A percentile compares a stretch with the other conserved stretches of the same genome.
Evolutionary conservation across 2,329 filamentous ascomycete genomes (phyloP).

Genomic region (Venturia oleaginea): DNA sequence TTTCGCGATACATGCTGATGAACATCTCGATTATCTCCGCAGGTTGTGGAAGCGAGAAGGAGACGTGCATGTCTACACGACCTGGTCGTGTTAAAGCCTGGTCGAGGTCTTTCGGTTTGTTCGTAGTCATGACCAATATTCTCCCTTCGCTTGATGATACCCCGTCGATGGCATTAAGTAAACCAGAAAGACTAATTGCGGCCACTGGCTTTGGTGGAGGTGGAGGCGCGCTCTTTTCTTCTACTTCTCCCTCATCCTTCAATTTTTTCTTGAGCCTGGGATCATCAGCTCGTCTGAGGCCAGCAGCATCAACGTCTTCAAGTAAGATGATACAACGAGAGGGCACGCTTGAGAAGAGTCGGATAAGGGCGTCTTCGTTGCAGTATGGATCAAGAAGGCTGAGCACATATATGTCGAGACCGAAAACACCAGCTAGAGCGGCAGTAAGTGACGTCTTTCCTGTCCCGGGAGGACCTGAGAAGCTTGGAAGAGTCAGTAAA

Average conservation of each 20-base stretch:
- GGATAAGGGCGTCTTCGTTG: conserved; percentile 52
- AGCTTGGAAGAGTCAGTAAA: conserved; percentile 10
- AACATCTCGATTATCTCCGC: conserved; percentile 6
- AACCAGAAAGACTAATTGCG: conserved; percentile 17
- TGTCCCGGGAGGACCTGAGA: conserved; percentile 74
- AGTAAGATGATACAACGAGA: conserved; percentile 38
- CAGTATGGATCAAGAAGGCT: conserved; percentile 53
- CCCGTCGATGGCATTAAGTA: conserved; percentile 22
- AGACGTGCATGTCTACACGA: conserved; percentile 18
- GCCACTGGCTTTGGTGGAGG: background rate
- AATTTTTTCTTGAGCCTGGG: background rate
- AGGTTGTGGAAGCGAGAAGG: conserved; percentile 9
- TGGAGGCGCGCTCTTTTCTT: background rate
- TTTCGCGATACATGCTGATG: conserved; percentile 13
- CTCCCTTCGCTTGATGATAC: conserved; percentile 19
- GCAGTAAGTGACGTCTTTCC: conserved; percentile 58
- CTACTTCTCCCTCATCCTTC: background rate
- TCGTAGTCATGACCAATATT: conserved; percentile 24
- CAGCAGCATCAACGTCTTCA: conserved; percentile 14
- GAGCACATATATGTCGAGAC: conserved; percentile 35
- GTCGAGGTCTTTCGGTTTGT: conserved; percentile 21
- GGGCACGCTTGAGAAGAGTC: conserved; percentile 55
- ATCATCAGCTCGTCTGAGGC: conserved; percentile 10
- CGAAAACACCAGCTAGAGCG: conserved; percentile 39
- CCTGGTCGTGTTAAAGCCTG: conserved; percentile 19